These are phyloP conservation scores for Chlamydomonas sp. DNA, from an alignment of 139 green algal genomes.

Conservation along the genomic window DNA sequence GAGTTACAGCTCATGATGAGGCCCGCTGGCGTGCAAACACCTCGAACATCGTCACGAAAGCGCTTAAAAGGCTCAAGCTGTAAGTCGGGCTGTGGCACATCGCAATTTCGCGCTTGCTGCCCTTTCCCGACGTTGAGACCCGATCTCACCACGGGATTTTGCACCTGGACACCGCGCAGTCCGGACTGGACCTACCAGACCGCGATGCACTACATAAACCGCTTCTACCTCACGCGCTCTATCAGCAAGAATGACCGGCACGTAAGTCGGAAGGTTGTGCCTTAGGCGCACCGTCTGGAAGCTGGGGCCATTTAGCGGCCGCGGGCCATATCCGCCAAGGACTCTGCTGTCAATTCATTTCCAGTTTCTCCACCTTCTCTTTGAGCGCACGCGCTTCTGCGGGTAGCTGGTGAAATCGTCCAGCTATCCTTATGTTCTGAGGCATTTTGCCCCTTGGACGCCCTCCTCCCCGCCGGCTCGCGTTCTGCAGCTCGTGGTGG, in stretches of 20 bases:
- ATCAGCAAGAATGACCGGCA: slow-evolving; percentile 33
- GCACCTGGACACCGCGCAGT: neutral
- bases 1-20: slow-evolving; percentile 2
- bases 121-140: neutral
- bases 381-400: neutral
- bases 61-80: slow-evolving; percentile 34
- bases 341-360: neutral
- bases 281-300: neutral
- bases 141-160: neutral
- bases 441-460: neutral
- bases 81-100: neutral
- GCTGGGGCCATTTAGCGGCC: no score
- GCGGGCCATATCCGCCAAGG: neutral
- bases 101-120: no score
- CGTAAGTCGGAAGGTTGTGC: slow-evolving; percentile 19
- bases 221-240: slow-evolving; percentile 34
- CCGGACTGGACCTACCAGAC: slow-evolving; percentile 33
- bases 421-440: neutral
- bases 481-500: slow-evolving; percentile 22
- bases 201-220: slow-evolving; percentile 35
- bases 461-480: neutral
- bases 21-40: slow-evolving; percentile 7
- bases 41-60: slow-evolving; percentile 18
- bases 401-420: neutral
- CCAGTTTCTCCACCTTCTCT: neutral